Evolutionary conservation across 495 filamentous ascomycete species (phyloP).

Genomic region (Achaetomiella virescens): DNA sequence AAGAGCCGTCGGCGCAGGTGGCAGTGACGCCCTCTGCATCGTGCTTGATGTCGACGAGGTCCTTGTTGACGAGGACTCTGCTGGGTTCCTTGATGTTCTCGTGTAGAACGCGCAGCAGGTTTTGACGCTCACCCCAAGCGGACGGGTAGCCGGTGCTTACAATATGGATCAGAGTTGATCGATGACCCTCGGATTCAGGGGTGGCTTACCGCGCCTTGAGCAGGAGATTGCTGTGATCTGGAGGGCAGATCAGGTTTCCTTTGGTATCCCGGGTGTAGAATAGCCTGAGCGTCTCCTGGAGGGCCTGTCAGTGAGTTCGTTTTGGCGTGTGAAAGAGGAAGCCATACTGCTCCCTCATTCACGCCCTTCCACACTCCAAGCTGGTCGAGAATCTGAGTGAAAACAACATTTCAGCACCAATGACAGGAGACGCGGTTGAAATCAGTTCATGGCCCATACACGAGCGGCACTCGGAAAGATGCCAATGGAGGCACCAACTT

Average conservation of each 20-base stretch:
- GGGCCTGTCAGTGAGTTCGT: not conserved
- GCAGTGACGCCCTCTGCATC: slow-evolving; percentile 10
- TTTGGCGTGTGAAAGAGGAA: not conserved
- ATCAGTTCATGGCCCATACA: no score
- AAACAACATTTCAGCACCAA: not conserved
- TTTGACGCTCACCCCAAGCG: slow-evolving; percentile 12
- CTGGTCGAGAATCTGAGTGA: slow-evolving; percentile 24
- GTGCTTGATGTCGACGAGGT: slow-evolving; percentile 11
- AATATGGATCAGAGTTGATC: slow-evolving; percentile 5
- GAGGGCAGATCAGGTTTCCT: not conserved
- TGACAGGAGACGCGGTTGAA: no score
- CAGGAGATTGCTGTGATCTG: not conserved
- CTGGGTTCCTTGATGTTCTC: slow-evolving; percentile 14
- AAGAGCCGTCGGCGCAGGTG: slow-evolving; percentile 30
- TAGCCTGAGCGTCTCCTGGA: not conserved
- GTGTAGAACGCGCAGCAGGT: slow-evolving; percentile 10
- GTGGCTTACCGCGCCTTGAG: not conserved
- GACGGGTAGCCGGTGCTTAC: slow-evolving; percentile 13
- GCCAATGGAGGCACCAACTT: slow-evolving; percentile 19
- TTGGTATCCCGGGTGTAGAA: not conserved
- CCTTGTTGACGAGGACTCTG: slow-evolving; percentile 14
- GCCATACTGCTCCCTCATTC: slow-evolving; percentile 10
- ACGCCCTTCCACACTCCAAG: slow-evolving; percentile 32
- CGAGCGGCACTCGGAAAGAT: slow-evolving; percentile 16
- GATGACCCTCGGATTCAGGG: not conserved